Base-by-base conservation (phyloP, 2,329 filamentous ascomycete genomes). In the Paracorniculantispora psalliotae region DNA sequence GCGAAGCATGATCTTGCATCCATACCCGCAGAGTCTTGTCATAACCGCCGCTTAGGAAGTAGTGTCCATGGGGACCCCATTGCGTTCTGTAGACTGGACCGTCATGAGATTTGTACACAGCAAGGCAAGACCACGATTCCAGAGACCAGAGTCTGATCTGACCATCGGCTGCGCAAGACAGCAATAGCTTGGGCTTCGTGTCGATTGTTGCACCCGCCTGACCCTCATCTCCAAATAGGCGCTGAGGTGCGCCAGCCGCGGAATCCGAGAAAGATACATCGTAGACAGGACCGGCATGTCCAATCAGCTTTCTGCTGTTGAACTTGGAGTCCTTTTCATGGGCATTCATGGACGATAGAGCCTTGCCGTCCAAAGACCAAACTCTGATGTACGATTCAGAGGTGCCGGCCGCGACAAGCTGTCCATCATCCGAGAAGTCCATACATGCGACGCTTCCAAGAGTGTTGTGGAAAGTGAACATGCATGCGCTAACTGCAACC, bases 391-490 rank as follows among this genome's bases (percentile, higher is more conserved):
- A 97, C 0, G 93, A 97, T 69, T 97, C 92, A 57, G 89, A 87
- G 50, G 92, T 96, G 28, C 94, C 96, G 23, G 87, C 90, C 25
- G 94, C 94, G 39, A 94, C 90, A 28, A 97, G 82, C 64, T 87
- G 83, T 63, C 91, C 88, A 69, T 99, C 94, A 57, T 93, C 90
- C 0, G 93, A 97, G 69, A 99, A 97, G 68, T 97, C 93, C 70
- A 97, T 85, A 69, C 90, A 96, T n/a, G 91, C 92, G 61, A 96
- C 83, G 59, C 90, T 89, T 73, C 96, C 92, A 63, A 92, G 87
- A 0, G 91, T 96, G 73, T 99, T 99, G 78, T 99, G 94, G 69
- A 97, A 96, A 0, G 94, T 99, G 71, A 96, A 97, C 90, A 97
- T 97, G 78, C 91, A 94, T 25, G 96, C 88, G 67, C 92, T 96